These are phyloP conservation scores for Thielaviopsis ethacetica DNA, from an alignment of 2,329 filamentous ascomycete genomes.

Conservation along the genomic window DNA sequence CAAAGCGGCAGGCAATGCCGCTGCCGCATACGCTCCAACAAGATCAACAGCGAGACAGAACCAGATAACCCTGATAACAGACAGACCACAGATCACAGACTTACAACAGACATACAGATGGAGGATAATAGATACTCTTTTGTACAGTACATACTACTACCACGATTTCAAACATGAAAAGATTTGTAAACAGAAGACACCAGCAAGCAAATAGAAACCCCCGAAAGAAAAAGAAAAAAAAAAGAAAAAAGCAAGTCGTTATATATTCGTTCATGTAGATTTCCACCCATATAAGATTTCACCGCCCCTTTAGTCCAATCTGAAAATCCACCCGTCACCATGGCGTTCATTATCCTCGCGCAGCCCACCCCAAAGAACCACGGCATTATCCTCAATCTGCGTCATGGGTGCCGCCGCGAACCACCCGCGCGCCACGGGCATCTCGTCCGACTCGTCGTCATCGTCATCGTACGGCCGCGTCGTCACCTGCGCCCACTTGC, in stretches of 20 bases:
- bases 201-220: background rate
- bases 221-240: background rate
- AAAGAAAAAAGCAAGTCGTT: constrained; percentile 9
- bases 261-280: constrained; percentile 9
- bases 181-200: background rate
- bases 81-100: background rate
- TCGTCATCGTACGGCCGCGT: constrained; percentile 34
- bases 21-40: background rate
- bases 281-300: background rate
- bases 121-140: constrained; percentile 2
- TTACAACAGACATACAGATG: background rate
- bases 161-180: background rate
- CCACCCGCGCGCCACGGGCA: constrained; percentile 40
- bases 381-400: constrained; percentile 40
- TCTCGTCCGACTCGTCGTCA: constrained; percentile 30
- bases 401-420: constrained; percentile 38
- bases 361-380: constrained; percentile 46
- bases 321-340: constrained; percentile 49
- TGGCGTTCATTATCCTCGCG: constrained; percentile 32
- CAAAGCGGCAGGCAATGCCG: background rate
- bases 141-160: background rate
- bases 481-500: constrained; percentile 37
- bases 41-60: background rate
- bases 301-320: constrained; percentile 23
- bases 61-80: constrained; percentile 2